Conservation (phyloP, 2,329 filamentous ascomycete species). For the Fusarium sp. region DNA sequence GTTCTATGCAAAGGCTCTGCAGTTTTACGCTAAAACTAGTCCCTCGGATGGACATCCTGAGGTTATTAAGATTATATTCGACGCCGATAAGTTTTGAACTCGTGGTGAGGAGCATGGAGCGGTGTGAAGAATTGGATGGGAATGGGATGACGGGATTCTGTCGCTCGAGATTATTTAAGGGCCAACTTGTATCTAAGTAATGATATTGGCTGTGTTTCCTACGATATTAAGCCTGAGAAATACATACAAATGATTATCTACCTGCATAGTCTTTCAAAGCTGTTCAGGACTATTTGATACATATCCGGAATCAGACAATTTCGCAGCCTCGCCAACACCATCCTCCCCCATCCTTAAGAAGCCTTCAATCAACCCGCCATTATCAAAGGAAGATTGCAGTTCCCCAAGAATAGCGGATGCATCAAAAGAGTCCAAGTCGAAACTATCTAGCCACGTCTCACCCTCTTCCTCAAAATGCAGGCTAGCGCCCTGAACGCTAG, state of each 20-base stretch:
- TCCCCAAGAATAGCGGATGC: background rate
- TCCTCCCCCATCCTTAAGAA: background rate
- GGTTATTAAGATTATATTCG: background rate
- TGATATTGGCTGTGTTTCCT: no score
- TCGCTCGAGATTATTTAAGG: no score
- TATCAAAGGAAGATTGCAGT: background rate
- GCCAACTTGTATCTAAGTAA: no score
- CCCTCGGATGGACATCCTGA: background rate
- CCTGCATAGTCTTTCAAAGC: background rate
- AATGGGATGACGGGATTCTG: background rate
- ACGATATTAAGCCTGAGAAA: no score
- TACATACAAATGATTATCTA: accelerated
- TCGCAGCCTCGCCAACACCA: no score
- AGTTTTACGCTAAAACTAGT: background rate
- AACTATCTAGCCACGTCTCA: background rate
- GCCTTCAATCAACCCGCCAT: background rate
- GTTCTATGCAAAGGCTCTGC: background rate
- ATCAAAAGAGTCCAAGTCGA: background rate
- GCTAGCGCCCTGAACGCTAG: background rate
- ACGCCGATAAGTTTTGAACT: accelerated
- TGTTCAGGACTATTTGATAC: background rate
- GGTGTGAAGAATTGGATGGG: accelerated
- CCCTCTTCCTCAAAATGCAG: background rate
- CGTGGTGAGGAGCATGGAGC: background rate
- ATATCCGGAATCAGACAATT: background rate